Percentiles rank a stretch among this genome's conserved stretches.
Conservation (phyloP, 2,329 filamentous ascomycete genomes). For the Sordariomycetes sp. region DNA sequence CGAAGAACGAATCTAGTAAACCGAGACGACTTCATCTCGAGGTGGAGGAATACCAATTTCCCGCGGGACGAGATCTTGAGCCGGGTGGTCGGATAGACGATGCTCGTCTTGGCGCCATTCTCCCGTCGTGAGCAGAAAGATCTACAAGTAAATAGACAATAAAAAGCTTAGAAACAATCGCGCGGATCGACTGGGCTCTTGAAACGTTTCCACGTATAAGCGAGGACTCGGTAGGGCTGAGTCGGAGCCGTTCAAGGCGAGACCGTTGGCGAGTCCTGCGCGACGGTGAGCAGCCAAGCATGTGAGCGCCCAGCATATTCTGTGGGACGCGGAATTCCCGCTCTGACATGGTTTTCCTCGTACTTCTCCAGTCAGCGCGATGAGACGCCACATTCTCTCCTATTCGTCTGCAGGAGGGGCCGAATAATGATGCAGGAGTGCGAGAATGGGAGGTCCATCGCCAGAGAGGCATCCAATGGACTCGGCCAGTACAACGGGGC, state of each 20-base stretch:
- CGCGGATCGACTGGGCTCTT: background rate
- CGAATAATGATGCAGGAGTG: background rate
- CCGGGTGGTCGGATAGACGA: slow-evolving; percentile 8
- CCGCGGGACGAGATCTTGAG: slow-evolving; percentile 26
- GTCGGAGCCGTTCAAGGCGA: background rate
- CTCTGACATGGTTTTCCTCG: background rate
- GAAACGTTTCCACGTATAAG: background rate
- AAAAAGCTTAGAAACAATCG: background rate
- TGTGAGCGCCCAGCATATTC: background rate
- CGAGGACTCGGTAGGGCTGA: background rate
- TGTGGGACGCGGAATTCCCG: background rate
- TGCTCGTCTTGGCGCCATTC: background rate
- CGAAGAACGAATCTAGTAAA: slow-evolving; percentile 41
- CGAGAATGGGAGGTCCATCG: background rate
- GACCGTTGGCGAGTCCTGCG: background rate
- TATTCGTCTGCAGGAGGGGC: background rate
- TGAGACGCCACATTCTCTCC: background rate
- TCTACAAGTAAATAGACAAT: background rate
- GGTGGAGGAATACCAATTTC: slow-evolving; percentile 63
- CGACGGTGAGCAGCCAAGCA: background rate
- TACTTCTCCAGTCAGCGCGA: background rate
- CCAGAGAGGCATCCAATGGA: background rate
- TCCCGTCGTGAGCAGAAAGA: background rate
- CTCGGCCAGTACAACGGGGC: background rate
- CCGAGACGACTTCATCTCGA: slow-evolving; percentile 70